Base-by-base conservation (phyloP, 169 alveolate genomes). In the Cyclospora cayetanensis region DNA sequence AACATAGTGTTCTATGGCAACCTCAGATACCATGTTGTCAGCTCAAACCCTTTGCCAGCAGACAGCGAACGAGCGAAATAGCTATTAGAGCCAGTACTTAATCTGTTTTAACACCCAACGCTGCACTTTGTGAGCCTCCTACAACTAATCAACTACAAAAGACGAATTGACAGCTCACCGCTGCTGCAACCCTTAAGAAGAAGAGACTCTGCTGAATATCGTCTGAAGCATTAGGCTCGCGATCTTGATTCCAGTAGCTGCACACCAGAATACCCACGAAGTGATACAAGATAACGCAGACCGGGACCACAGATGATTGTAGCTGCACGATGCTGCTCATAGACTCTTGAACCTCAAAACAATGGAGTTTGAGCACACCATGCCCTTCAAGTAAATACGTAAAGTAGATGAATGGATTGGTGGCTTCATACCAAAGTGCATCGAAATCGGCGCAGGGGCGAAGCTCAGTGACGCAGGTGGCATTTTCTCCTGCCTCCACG, bases 161-260 rank as follows among this genome's bases (percentile, higher is more conserved):
- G n/a, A n/a, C n/a, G n/a, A 60, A 15, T 60, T 60, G 31, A 60
- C 1, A 60, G 27, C 85, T 37, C 37, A 74, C 85, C 22, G 85
- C 85, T 27, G 85, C 65, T 27, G 52, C 42, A 2, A 43, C 85
- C 22, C 85, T 37, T 63, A 74, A n/a, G n/a, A 74, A 74, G 65
- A 74, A 41, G 37, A 74, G 85, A 74, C 85, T 74, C 39, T 74
- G 53, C 12, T 37, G 85, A 41, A 74, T n/a, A 39, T 74, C 85
- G 65, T 74, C 85, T 4, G 65, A 4, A 39, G 27, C n/a, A 20
- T 37, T 41, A 7, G 85, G 85, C 31, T 74, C 85, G 63, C 85
- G 85, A 43, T 74, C 85, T 39, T 74, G 85, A 22, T 74, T 55
- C 85, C 85, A 74, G 85, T 74, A 74, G 85, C 85, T 74, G 85